phyloP scores from a whole-genome alignment of 352 stramenopile genomes.

The Phytophthora pseudosyringae region DNA sequence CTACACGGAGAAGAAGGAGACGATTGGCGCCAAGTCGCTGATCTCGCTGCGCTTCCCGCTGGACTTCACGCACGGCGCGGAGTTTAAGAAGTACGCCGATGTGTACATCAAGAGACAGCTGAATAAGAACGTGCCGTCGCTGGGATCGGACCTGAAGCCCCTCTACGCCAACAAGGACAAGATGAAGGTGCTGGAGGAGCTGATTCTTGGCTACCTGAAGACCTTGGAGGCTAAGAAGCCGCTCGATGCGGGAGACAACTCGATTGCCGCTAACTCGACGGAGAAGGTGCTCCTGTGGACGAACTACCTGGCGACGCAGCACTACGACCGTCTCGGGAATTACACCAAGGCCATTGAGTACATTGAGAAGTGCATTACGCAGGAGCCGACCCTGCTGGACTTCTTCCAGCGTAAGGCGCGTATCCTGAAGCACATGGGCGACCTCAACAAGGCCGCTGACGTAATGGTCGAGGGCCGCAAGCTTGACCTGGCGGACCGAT shows the following conservation, averaged over 20 bases:
- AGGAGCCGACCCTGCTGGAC: slow-evolving; percentile 93
- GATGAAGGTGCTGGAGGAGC: slow-evolving; percentile 64
- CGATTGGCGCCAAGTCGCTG: slow-evolving; percentile 69
- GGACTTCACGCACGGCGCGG: slow-evolving; percentile 81
- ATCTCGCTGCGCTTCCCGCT: slow-evolving; percentile 92
- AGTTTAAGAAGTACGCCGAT: slow-evolving; percentile 77
- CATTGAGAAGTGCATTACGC: slow-evolving; percentile 94
- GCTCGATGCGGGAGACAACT: slow-evolving; percentile 47
- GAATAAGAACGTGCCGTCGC: slow-evolving; percentile 92
- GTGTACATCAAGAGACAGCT: slow-evolving; percentile 75
- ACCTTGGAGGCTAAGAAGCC: slow-evolving; percentile 73
- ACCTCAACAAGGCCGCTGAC: slow-evolving; percentile 91
- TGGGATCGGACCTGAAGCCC: slow-evolving; percentile 94
- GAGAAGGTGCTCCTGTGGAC: slow-evolving; percentile 86
- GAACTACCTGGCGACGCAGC: slow-evolving; percentile 92
- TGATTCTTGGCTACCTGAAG: slow-evolving; percentile 85
- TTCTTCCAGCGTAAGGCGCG: slow-evolving; percentile 94
- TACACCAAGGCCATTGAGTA: slow-evolving; percentile 87
- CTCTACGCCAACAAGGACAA: slow-evolving; percentile 82
- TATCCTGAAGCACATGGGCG: slow-evolving; percentile 94
- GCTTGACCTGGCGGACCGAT: slow-evolving; percentile 97
- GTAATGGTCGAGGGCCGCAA: slow-evolving; percentile 92
- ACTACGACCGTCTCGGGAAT: slow-evolving; percentile 92
- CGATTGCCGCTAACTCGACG: slow-evolving; percentile 29
- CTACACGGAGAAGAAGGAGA: slow-evolving; percentile 55